Evolutionary conservation across 2,329 filamentous ascomycete species (phyloP).

Genomic region (Claviceps purpurea): DNA sequence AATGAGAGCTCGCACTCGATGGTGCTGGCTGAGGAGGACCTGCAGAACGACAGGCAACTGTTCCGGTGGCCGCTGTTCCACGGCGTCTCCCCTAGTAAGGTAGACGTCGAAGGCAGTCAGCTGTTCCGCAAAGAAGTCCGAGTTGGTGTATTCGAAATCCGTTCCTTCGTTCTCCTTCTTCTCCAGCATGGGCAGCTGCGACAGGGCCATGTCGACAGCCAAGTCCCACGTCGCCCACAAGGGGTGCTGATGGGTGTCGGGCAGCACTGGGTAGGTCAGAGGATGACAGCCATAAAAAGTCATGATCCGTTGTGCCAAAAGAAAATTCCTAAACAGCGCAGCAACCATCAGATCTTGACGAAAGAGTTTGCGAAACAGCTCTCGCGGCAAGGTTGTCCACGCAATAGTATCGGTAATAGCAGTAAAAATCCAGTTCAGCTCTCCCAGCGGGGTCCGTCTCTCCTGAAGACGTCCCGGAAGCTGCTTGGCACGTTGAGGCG

Average conservation of each 20-base stretch:
- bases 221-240: conserved; percentile 97
- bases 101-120: conserved; percentile 96
- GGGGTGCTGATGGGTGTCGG: conserved; percentile 87
- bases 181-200: conserved; percentile 77
- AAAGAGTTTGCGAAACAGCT: conserved; percentile 93
- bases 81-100: conserved; percentile 64
- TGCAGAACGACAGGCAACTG: conserved; percentile 94
- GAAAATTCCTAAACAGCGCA: conserved; percentile 88
- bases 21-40: conserved; percentile 89
- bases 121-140: conserved; percentile 92
- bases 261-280: conserved; percentile 80
- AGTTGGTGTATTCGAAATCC: conserved; percentile 88
- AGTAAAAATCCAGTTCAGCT: conserved; percentile 98
- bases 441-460: conserved; percentile 80
- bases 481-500: conserved; percentile 71
- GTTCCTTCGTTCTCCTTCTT: conserved; percentile 58
- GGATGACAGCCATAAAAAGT: conserved; percentile 91
- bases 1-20: conserved; percentile 80
- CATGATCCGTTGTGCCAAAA: conserved; percentile 92
- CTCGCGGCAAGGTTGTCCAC: conserved; percentile 85
- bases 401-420: conserved; percentile 98
- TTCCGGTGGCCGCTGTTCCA: conserved; percentile 77
- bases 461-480: conserved; percentile 88
- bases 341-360: conserved; percentile 98
- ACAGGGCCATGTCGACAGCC: conserved; percentile 86